A percentile compares a stretch with the other conserved stretches of the same genome.
Evolutionary conservation across 2,329 filamentous ascomycete species (phyloP).

Genomic region (Aspergillus sp.): DNA sequence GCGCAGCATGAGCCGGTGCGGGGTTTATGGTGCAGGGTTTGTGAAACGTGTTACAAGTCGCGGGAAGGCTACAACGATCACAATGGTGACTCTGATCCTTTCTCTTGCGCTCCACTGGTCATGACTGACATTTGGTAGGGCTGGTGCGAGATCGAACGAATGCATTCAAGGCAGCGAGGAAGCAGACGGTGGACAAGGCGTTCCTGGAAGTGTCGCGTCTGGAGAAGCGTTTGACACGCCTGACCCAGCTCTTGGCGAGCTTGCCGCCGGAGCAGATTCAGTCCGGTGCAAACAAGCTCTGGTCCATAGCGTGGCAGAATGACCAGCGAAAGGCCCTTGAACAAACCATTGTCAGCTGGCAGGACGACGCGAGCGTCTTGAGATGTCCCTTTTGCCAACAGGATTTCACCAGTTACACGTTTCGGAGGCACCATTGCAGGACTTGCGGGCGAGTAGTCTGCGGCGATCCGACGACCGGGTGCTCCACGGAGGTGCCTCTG

Average conservation of each 20-base stretch:
- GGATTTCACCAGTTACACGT: conserved; percentile 89
- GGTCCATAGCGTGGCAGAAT: conserved; percentile 63
- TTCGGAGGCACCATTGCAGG: conserved; percentile 89
- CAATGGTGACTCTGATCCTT: conserved; percentile 45
- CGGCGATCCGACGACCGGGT: conserved; percentile 77
- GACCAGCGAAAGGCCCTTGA: conserved; percentile 78
- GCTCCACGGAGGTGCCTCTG: conserved; percentile 79
- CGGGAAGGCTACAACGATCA: conserved; percentile 94
- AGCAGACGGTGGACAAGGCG: conserved; percentile 76
- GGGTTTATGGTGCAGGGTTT: conserved; percentile 91
- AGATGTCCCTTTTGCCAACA: conserved; percentile 95
- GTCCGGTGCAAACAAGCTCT: conserved; percentile 47
- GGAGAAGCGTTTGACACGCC: conserved; percentile 85
- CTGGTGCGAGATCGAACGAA: conserved; percentile 67
- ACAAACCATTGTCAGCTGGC: conserved; percentile 91
- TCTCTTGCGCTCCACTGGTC: not conserved
- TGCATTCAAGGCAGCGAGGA: conserved; percentile 68
- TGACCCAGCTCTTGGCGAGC: conserved; percentile 79
- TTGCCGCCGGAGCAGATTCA: conserved; percentile 65
- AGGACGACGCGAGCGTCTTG: conserved; percentile 77
- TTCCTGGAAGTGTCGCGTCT: conserved; percentile 84
- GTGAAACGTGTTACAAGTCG: conserved; percentile 98
- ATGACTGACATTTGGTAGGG: conserved; percentile 39
- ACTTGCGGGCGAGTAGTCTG: conserved; percentile 93
- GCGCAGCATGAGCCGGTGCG: conserved; percentile 86